Evolutionary conservation across 805 yeast species (phyloP), one percentile per base, ranked within the genome.

Genomic region (Blastobotrys mokoenaii): DNA sequence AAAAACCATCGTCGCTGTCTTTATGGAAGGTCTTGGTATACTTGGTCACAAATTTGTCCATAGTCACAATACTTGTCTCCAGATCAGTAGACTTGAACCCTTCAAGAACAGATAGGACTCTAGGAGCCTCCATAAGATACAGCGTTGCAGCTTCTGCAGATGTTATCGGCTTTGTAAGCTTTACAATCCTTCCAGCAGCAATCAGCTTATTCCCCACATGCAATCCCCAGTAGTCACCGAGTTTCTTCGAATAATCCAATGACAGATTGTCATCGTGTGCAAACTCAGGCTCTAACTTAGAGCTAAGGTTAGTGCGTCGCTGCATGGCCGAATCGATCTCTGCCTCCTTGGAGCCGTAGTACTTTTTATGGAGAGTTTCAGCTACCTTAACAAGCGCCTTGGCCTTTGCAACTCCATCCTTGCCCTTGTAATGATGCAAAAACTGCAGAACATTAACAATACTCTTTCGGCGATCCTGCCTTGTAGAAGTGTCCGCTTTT

Each of bases 21-120:
- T 17, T 35, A 32, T 34, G 44, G 36, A 37, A 51, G 11, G 57
- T 47, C 38, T 35, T 45, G 11, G 55, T 36, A 38, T 54, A 53
- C 25, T 43, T 22, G n/a, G 53, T 41, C 12, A 51, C 49, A 12
- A 54, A 17, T 38, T 18, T 18, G 40, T 55, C 59, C 14, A 30
- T n/a, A 7, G 15, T 3, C 12, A 14, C 41, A 37, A 51, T 53
- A 18, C n/a, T 9, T 3, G n/a, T 7, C 17, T 43, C 44, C 12
- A 14, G 12, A 9, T 12, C 42, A 22, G 43, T 20, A 2, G 51
- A 44, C 45, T 9, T 42, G 16, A 52, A 37, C 5, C 44, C 20
- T 4, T 29, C 32, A 2, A 45, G 30, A 9, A 51, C 44, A 20
- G 58, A 46, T 3, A 30, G 44, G 30, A 54, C 41, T 11, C 54